Conservation (phyloP, 805 yeast species). For the Hanseniaspora hatyaiensis region DNA sequence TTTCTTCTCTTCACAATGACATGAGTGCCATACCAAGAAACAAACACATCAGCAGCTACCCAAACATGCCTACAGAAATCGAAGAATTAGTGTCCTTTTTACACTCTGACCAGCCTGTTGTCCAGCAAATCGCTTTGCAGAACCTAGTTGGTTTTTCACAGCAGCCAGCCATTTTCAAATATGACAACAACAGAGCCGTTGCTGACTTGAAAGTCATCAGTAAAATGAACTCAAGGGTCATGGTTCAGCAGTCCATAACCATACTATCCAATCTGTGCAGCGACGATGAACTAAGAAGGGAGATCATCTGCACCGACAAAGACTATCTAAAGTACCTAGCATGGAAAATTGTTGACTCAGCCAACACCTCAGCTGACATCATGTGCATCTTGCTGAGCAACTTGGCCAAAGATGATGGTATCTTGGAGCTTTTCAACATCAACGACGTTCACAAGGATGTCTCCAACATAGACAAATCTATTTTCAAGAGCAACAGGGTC, state of each 20-base stretch:
- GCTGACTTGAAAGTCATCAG: constrained; percentile 56
- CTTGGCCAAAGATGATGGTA: constrained; percentile 63
- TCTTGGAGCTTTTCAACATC: constrained; percentile 41
- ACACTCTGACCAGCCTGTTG: constrained; percentile 69
- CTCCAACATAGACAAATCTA: constrained; percentile 33
- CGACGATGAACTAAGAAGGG: constrained; percentile 46
- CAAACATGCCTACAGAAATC: constrained; percentile 43
- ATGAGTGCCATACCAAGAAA: not conserved
- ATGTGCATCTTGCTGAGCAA: constrained; percentile 77
- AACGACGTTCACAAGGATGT: constrained; percentile 24
- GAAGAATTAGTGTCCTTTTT: constrained; percentile 64
- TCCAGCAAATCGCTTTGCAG: constrained; percentile 73
- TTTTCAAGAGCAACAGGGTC: constrained; percentile 47
- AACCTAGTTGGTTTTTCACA: constrained; percentile 71
- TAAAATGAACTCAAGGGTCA: constrained; percentile 41
- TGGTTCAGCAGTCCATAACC: constrained; percentile 59
- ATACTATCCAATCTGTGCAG: constrained; percentile 75
- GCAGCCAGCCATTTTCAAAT: constrained; percentile 59
- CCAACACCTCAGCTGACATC: constrained; percentile 62
- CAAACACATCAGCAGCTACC: not conserved
- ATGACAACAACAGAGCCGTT: constrained; percentile 59
- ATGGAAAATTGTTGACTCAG: constrained; percentile 40
- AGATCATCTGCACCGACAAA: constrained; percentile 52
- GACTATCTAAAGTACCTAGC: constrained; percentile 42
- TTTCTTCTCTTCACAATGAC: not conserved